Conservation (phyloP, 2,329 filamentous ascomycete genomes). For the Aspergillus felis region DNA sequence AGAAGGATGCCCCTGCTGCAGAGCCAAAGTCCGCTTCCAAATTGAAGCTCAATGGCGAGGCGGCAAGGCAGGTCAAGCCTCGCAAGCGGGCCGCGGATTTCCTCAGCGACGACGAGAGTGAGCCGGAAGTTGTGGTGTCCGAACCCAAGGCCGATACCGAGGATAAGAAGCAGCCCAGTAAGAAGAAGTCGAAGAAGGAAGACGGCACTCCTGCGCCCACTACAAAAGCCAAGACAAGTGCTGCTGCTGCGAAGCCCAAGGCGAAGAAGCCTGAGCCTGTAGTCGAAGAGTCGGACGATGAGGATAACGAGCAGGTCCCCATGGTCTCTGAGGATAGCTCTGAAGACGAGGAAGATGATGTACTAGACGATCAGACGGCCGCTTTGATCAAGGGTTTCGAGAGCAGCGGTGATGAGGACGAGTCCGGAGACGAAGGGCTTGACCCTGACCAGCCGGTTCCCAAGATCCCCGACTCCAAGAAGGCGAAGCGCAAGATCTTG, state of each 20-base stretch:
- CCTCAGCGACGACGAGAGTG: constrained; percentile 41
- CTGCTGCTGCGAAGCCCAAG: constrained; percentile 31
- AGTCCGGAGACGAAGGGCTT: constrained; percentile 44
- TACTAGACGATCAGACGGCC: constrained; percentile 50
- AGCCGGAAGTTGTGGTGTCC: constrained; percentile 19
- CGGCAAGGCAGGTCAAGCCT: constrained; percentile 37
- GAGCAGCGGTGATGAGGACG: constrained; percentile 51
- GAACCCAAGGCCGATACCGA: constrained; percentile 15
- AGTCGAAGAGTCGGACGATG: constrained; percentile 34
- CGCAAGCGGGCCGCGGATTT: constrained; percentile 49
- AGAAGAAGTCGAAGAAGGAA: constrained; percentile 46
- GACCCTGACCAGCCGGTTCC: constrained; percentile 44
- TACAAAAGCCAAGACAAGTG: constrained; percentile 21
- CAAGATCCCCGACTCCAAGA: constrained; percentile 43
- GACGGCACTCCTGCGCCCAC: constrained; percentile 28
- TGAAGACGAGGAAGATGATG: constrained; percentile 32
- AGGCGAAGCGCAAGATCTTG: constrained; percentile 48
- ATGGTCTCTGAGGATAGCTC: constrained; percentile 19
- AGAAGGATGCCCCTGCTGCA: constrained; percentile 16
- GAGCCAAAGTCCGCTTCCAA: constrained; percentile 22
- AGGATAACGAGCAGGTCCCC: constrained; percentile 23
- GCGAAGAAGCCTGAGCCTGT: constrained; percentile 44
- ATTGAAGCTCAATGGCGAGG: constrained; percentile 31
- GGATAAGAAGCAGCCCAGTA: constrained; percentile 38
- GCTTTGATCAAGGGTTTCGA: constrained; percentile 54